Evolutionary conservation across 139 green algal species (phyloP), one percentile per base, ranked within the genome.

Genomic region (Spirogloea muscicola): DNA sequence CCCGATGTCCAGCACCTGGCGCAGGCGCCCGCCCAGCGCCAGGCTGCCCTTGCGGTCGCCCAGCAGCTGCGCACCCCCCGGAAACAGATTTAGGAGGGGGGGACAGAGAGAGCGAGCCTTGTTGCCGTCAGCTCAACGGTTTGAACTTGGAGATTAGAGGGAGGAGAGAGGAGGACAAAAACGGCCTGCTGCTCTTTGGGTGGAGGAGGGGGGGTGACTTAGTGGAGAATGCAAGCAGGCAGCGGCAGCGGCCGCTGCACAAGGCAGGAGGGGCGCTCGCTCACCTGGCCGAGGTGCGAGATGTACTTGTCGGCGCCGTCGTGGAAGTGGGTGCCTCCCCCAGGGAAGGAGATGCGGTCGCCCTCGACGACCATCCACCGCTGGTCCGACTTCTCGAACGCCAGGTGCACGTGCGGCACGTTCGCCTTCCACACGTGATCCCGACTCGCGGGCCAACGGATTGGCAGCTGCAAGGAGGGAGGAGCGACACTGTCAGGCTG

Each of bases 361-460:
- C 64, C 64, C 29, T 73, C 64, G 42, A 73, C 64, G 42, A 64
- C 64, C 64, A 73, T 73, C 64, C 64, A 73, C 42, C 63, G n/a
- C 64, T 73, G 64, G 48, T 73, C 64, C 31, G 31, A 43, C 18
- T 73, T 73, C 43, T 68, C 43, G 0, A 13, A n/a, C 3, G 64
- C 64, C 42, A 73, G 49, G 44, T 42, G 31, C 42, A 36, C 29
- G 64, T 73, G 64, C 27, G 64, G 64, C 42, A 73, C 64, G 18
- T 73, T 73, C 0, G 64, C 7, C 9, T 25, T 21, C 64, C 64
- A 73, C 49, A 73, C 64, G 42, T 73, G 36, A 43, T 73, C 64
- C 21, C 64, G 31, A 43, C 64, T 73, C 13, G 27, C 13, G 9
- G 64, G 64, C 64, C 64, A 73, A 10, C 18, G 18, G 18, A 73